phyloP scores from a whole-genome alignment of 495 filamentous ascomycete genomes.

The Aspergillus bertholletiae region DNA sequence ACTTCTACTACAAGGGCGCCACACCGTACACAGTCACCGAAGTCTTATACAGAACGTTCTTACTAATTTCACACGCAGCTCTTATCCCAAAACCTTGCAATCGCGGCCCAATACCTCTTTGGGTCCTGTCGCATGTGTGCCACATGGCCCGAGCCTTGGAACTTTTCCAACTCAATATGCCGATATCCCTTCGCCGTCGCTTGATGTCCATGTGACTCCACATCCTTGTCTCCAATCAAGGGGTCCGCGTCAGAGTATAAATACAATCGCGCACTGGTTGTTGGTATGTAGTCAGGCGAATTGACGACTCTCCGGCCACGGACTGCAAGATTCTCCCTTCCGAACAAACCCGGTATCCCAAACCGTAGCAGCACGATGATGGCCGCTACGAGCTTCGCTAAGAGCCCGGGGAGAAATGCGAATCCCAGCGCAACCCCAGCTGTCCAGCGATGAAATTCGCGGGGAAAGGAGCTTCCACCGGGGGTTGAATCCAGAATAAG shows the following conservation, averaged over 20 bases:
- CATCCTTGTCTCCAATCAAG: conserved; percentile 9
- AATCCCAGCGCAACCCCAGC: conserved; percentile 11
- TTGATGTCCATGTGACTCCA: conserved; percentile 12
- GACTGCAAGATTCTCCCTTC: conserved; percentile 5
- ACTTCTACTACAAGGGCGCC: no score
- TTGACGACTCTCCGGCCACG: conserved; percentile 7
- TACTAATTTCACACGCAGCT: not conserved
- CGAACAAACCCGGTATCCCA: conserved; percentile 4
- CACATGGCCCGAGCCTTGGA: conserved; percentile 8
- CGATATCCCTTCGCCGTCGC: conserved; percentile 12
- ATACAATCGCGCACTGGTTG: conserved; percentile 7
- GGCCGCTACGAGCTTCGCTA: not conserved
- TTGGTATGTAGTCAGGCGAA: conserved; percentile 1
- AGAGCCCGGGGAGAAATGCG: conserved; percentile 4
- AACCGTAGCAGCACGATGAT: conserved; percentile 6
- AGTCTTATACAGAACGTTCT: no score
- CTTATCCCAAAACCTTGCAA: conserved; percentile 7
- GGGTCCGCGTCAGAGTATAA: conserved; percentile 14
- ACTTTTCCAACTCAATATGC: conserved; percentile 3
- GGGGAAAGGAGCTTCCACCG: conserved; percentile 8
- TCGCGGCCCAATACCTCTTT: conserved; percentile 5
- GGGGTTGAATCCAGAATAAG: conserved; percentile 22
- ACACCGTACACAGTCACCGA: no score
- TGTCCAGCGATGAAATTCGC: conserved; percentile 5
- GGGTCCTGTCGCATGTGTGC: conserved; percentile 8